Evolutionary conservation across 2,329 filamentous ascomycete genomes (phyloP), one percentile per base, ranked within the genome.

Genomic region (Penicillium sp.): DNA sequence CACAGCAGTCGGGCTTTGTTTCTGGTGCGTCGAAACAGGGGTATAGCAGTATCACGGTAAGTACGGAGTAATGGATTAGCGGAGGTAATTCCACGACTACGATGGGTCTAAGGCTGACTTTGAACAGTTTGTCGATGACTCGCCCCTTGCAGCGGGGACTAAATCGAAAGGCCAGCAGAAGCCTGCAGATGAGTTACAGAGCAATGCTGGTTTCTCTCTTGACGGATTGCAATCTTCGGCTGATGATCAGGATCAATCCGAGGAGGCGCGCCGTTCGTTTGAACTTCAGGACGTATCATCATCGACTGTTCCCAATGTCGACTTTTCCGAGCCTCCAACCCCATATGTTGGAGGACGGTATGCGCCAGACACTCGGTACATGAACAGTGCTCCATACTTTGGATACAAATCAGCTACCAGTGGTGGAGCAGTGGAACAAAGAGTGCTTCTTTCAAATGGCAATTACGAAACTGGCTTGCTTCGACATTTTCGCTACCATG

Each of bases 401-500:
- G 45, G 38, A n/a, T 42, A 32, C 26, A 16, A 18, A 36, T 43
- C 51, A 18, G 26, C 11, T 14, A 6, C 26, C 1, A 49, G 18
- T 5, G 18, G 23, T 11, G 18, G 13, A 13, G 36, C 53, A 26
- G 16, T 11, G 4, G 47, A 35, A 7, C 18, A 35, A n/a, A 41
- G 26, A 32, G 41, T 27, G 9, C 43, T 53, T n/a, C 40, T 53
- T 23, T 32, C 44, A 18, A 52, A 16, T 30, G 53, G 46, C 6
- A 59, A 42, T 11, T 57, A 51, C 5, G 64, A 67, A 40, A 66
- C 63, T 10, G 63, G 59, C 35, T 30, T 67, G 2, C 34, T 67
- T 7, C 59, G 64, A 14, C 62, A 67, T 44, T 67, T 66, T 18
- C 59, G 64, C 11, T 67, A 67, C 42, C 45, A 61, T 10, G 43